Evolutionary conservation across 2,329 filamentous ascomycete genomes (phyloP), one percentile per base, ranked within the genome.

Genomic region (Phialemoniopsis sp.): DNA sequence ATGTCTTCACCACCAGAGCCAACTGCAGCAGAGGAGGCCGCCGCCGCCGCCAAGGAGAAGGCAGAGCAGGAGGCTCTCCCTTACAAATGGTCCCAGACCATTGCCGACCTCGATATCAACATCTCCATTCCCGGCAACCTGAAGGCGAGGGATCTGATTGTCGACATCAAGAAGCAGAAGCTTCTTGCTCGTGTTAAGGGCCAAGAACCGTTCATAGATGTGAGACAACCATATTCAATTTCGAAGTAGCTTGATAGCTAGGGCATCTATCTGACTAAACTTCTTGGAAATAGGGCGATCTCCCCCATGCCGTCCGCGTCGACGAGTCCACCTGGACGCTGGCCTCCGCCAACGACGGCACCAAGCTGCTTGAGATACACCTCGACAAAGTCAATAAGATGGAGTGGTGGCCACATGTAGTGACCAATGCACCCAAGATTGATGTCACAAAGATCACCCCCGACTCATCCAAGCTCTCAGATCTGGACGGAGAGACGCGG

Each of bases 261-360:
- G n/a, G n/a, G n/a, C n/a, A n/a, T n/a, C n/a, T n/a, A n/a, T n/a
- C n/a, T n/a, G n/a, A n/a, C n/a, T n/a, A n/a, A n/a, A 35, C 29
- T 39, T 26, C 14, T 29, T n/a, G 9, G 26, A 2, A 31, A 41
- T 52, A 96, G 89, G 93, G 91, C 64, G 78, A 87, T 42, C 80
- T 97, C 46, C 86, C 90, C 13, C 83, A 94, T 63, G 60, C 85
- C 13, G 81, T 98, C 59, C 72, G 72, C 55, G 73, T 84, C 48
- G 90, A 95, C 62, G 93, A 98, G 54, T 91, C 85, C 39, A 95
- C 91, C 43, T 98, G 93, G 93, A 96, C 91, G 3, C 80, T 98
- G 35, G 77, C 38, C 10, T 14, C 38, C 26, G 35, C 34, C 33
- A 5, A 21, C n/a, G 38, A 94, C 67, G 84, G 88, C 58, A 78